phyloP scores from a whole-genome alignment of 2,329 filamentous ascomycete species.

The Exophiala phaeomuriformis region DNA sequence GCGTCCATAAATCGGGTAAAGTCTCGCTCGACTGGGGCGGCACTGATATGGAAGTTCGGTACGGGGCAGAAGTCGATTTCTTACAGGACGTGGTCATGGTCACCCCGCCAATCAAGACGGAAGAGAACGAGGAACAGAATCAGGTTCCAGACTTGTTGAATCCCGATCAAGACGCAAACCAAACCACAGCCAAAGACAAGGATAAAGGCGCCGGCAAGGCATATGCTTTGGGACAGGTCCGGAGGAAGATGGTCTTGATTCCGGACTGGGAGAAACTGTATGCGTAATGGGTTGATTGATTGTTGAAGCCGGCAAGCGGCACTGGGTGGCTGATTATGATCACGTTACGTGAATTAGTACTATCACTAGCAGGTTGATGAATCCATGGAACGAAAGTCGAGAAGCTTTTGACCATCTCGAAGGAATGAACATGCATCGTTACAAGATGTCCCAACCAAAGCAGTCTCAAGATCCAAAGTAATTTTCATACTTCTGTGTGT shows the following conservation, averaged over 20 bases:
- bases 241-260: slow-evolving; percentile 56
- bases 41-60: slow-evolving; percentile 50
- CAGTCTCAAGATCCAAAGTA: too few relatives aligned
- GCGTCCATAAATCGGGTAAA: slow-evolving; percentile 55
- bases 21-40: slow-evolving; percentile 58
- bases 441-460: too few relatives aligned
- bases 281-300: slow-evolving; percentile 1
- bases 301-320: too few relatives aligned
- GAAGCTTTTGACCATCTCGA: too few relatives aligned
- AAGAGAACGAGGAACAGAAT: neutral
- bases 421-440: too few relatives aligned
- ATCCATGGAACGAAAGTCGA: too few relatives aligned
- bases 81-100: slow-evolving; percentile 52
- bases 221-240: slow-evolving; percentile 55
- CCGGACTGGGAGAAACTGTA: slow-evolving; percentile 54
- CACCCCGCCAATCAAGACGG: neutral
- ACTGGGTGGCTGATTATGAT: too few relatives aligned
- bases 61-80: slow-evolving; percentile 51
- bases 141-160: neutral
- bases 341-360: too few relatives aligned
- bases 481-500: too few relatives aligned
- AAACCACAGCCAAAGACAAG: slow-evolving; percentile 16
- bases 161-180: neutral
- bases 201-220: slow-evolving; percentile 36
- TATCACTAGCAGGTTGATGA: too few relatives aligned